Percentiles rank a stretch among this genome's conserved stretches.
phyloP scores from a whole-genome alignment of 768 basidiomycete species.

The Amanita polypyramis region DNA sequence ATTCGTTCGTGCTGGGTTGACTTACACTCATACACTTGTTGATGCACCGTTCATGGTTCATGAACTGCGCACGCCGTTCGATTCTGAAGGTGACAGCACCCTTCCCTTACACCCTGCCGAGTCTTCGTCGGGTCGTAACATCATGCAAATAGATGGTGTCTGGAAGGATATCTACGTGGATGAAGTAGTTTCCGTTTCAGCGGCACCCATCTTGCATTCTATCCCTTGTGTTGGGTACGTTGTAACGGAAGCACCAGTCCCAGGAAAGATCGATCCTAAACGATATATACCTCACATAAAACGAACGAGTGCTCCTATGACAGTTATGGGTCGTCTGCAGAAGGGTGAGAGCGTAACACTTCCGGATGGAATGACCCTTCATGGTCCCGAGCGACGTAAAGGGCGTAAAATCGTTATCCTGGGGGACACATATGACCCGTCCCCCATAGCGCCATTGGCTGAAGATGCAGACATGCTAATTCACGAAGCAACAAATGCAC shows the following conservation, averaged over 20 bases:
- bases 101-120: constrained; percentile 45
- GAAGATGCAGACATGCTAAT: constrained; percentile 62
- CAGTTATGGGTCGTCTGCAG: constrained; percentile 56
- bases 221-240: constrained; percentile 78
- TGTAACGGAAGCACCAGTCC: constrained; percentile 55
- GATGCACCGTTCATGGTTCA: constrained; percentile 68
- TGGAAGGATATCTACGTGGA: constrained; percentile 62
- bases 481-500: constrained; percentile 88
- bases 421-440: constrained; percentile 79
- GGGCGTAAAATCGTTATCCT: constrained; percentile 76
- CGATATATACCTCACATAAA: constrained; percentile 59
- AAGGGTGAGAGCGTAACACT: constrained; percentile 54
- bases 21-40: constrained; percentile 60
- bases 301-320: constrained; percentile 60
- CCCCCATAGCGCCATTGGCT: constrained; percentile 51
- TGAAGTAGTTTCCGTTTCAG: constrained; percentile 49
- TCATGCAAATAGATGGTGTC: constrained; percentile 42
- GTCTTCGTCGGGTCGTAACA: constrained; percentile 49
- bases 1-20: constrained; percentile 61
- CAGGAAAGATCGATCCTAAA: constrained; percentile 67
- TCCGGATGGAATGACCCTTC: constrained; percentile 60
- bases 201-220: constrained; percentile 71
- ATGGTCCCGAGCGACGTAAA: constrained; percentile 50
- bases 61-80: constrained; percentile 60
- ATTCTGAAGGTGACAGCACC: constrained; percentile 42